These are phyloP conservation scores for Leucocoprinus leucothites DNA, from an alignment of 768 basidiomycete species.

Conservation along the genomic window DNA sequence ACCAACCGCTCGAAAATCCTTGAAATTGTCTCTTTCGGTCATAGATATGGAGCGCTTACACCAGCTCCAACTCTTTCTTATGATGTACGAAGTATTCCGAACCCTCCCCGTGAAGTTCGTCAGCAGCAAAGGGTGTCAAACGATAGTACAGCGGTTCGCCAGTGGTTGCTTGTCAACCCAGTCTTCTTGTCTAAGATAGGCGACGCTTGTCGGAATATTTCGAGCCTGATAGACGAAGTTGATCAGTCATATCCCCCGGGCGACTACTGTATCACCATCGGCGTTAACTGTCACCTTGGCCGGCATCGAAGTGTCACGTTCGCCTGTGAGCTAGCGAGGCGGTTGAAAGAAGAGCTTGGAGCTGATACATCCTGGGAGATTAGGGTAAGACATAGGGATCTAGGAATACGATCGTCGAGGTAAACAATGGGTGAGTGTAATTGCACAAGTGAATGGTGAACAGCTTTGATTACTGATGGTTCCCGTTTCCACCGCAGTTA, in stretches of 20 bases:
- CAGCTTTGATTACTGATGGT: no score
- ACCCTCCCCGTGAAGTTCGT: constrained; percentile 5
- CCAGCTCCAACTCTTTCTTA: not conserved
- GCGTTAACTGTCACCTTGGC: constrained; percentile 1
- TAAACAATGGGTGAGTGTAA: not conserved
- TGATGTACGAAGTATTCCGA: constrained; percentile 3
- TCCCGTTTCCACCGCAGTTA: no score
- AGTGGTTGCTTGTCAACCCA: constrained; percentile 6
- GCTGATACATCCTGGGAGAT: not conserved
- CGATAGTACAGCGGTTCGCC: not conserved
- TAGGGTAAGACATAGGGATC: constrained; percentile 3
- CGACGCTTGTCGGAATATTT: not conserved
- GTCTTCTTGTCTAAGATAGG: not conserved
- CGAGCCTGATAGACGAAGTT: not conserved
- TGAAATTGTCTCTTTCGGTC: constrained; percentile 1
- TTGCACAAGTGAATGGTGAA: no score
- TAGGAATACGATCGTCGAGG: not conserved
- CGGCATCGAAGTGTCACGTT: constrained; percentile 8
- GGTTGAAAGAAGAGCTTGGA: not conserved
- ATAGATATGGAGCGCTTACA: not conserved
- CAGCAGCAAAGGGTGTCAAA: not conserved
- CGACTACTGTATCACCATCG: not conserved
- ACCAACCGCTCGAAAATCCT: not conserved
- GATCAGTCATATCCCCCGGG: not conserved
- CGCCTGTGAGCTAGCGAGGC: not conserved